Percentiles rank a stretch among this genome's conserved stretches.
Conservation (phyloP, 768 basidiomycete genomes). For the Chalciporus piperatus region DNA sequence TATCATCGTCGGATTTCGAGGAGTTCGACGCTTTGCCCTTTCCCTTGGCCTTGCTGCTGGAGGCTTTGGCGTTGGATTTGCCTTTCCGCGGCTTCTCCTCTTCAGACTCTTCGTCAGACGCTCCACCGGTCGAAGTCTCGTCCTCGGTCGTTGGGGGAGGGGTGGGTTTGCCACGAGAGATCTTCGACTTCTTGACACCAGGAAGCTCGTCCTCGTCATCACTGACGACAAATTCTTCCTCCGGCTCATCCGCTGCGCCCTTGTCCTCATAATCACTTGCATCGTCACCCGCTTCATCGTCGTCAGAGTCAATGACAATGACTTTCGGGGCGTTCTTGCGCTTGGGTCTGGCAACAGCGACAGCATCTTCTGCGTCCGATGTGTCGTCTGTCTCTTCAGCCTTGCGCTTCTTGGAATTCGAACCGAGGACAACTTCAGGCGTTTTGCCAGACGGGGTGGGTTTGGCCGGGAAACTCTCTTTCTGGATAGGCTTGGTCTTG, state of each 20-base stretch:
- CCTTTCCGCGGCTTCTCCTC: slow-evolving; percentile 38
- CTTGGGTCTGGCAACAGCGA: slow-evolving; percentile 34
- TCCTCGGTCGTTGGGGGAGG: slow-evolving; percentile 33
- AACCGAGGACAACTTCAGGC: slow-evolving; percentile 57
- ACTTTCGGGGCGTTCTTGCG: slow-evolving; percentile 38
- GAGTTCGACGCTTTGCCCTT: slow-evolving; percentile 26
- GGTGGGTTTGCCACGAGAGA: slow-evolving; percentile 20
- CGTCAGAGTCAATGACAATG: slow-evolving; percentile 52
- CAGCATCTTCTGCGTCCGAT: slow-evolving; percentile 35
- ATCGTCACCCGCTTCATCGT: slow-evolving; percentile 36
- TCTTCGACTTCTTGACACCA: slow-evolving; percentile 21
- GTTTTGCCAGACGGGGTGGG: slow-evolving; percentile 39
- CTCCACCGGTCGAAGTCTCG: slow-evolving; percentile 23
- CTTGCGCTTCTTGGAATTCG: slow-evolving; percentile 18
- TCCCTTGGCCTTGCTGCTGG: slow-evolving; percentile 18
- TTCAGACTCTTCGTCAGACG: slow-evolving; percentile 22
- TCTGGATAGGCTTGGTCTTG: slow-evolving; percentile 16
- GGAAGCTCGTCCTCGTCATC: slow-evolving; percentile 25
- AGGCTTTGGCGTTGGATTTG: slow-evolving; percentile 23
- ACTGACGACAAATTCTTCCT: slow-evolving; percentile 24
- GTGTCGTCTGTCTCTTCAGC: slow-evolving; percentile 16
- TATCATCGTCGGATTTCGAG: slow-evolving; percentile 38
- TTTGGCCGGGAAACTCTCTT: slow-evolving; percentile 26
- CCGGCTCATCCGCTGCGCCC: slow-evolving; percentile 37
- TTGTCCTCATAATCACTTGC: slow-evolving; percentile 33